phyloP scores from a whole-genome alignment of 169 alveolate genomes.

The Cyclospora cayetanensis region DNA sequence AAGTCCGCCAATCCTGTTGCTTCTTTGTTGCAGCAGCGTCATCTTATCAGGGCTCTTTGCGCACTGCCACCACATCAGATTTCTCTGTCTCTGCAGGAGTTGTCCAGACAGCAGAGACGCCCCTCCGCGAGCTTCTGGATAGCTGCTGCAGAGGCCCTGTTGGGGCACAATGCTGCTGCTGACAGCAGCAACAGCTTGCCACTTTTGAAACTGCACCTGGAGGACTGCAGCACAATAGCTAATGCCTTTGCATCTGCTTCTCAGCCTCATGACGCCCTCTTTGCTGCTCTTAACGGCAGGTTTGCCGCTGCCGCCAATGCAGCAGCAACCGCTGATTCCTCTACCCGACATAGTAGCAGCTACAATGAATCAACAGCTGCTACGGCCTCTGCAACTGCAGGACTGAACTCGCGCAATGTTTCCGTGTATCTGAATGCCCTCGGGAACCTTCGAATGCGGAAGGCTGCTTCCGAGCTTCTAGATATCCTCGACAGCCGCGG shows the following conservation, averaged over 20 bases:
- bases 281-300: background rate
- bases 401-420: background rate
- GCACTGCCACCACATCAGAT: background rate
- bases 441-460: conserved; percentile 9
- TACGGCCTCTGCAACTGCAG: background rate
- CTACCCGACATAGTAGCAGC: background rate
- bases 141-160: conserved; percentile 24
- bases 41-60: background rate
- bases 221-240: conserved; percentile 9
- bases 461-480: background rate
- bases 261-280: background rate
- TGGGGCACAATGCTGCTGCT: conserved; percentile 7
- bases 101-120: background rate
- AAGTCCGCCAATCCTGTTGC: no score
- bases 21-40: no score
- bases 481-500: background rate
- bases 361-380: no score
- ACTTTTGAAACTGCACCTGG: background rate
- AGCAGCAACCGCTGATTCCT: background rate
- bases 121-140: background rate
- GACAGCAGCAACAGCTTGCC: background rate
- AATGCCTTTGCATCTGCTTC: conserved; percentile 3
- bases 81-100: background rate
- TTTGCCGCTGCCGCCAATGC: background rate
- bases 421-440: background rate